Evolutionary conservation across 495 filamentous ascomycete species (phyloP).

Genomic region (Aspergillus campestris): DNA sequence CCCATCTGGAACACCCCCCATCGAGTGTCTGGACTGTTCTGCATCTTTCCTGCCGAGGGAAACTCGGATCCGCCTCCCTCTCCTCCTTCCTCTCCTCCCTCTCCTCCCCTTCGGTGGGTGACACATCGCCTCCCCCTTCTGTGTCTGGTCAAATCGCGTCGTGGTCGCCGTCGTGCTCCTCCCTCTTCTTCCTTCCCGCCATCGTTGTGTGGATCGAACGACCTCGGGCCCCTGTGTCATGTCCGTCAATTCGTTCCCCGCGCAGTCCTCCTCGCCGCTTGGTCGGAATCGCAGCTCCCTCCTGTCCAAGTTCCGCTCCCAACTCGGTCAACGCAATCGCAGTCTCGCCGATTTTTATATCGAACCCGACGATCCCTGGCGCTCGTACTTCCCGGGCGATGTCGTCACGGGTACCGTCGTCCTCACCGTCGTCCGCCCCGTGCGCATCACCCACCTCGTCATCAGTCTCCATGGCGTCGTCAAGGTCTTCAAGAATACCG

Average conservation of each 20-base stretch:
- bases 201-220: conserved; percentile 31
- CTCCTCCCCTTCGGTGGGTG: background rate
- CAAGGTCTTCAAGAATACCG: conserved; percentile 73
- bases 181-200: too few species aligned
- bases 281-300: conserved; percentile 44
- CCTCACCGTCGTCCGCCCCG: conserved; percentile 68
- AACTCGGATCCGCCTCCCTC: background rate
- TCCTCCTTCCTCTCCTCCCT: background rate
- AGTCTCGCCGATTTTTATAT: conserved; percentile 74
- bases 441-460: conserved; percentile 85
- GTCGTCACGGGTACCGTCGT: conserved; percentile 64
- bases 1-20: too few species aligned
- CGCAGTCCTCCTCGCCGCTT: conserved; percentile 29
- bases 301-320: conserved; percentile 50
- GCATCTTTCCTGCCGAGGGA: too few species aligned
- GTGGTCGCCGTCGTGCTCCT: too few species aligned
- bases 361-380: conserved; percentile 74
- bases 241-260: conserved; percentile 34
- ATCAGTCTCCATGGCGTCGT: conserved; percentile 82
- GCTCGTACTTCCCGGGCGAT: conserved; percentile 68
- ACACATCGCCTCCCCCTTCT: conserved; percentile 5
- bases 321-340: conserved; percentile 58
- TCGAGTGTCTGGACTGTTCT: too few species aligned
- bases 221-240: conserved; percentile 30
- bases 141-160: too few species aligned